These are phyloP conservation scores for Coemansia sp. DNA, from an alignment of 192 early-diverging fungal species.

Conservation along the genomic window DNA sequence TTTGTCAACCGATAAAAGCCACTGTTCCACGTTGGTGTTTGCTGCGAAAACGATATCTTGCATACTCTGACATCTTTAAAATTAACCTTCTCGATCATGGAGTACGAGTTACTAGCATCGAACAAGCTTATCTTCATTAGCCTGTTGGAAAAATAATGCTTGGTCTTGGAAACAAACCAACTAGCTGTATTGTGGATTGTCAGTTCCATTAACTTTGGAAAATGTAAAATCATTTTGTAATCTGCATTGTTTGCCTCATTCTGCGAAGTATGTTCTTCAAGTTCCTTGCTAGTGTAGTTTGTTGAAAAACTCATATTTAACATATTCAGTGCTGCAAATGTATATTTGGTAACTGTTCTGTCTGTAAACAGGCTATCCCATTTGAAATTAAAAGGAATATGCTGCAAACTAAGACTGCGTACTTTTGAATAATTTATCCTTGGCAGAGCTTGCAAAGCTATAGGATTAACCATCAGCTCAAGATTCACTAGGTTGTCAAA, in stretches of 20 bases:
- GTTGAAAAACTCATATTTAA: not conserved
- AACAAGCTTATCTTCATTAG: not conserved
- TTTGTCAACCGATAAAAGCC: not conserved
- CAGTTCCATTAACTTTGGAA: not conserved
- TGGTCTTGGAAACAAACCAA: not conserved
- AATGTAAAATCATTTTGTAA: not conserved
- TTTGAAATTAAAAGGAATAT: not conserved
- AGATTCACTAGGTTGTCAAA: not conserved
- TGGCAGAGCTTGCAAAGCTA: not conserved
- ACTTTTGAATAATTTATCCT: not conserved
- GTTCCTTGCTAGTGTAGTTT: not conserved
- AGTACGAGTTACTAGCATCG: not conserved
- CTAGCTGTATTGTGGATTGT: not conserved
- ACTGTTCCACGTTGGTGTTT: not conserved
- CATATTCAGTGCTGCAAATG: not conserved
- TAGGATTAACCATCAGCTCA: not conserved
- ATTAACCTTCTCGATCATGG: not conserved
- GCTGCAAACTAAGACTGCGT: not conserved
- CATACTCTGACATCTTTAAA: not conserved
- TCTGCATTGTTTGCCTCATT: not conserved
- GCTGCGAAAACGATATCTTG: not conserved
- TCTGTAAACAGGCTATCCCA: not conserved
- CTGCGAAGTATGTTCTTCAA: not conserved
- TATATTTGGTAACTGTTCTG: not conserved
- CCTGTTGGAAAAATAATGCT: not conserved